These are phyloP conservation scores for Phialemoniopsis sp. DNA, from an alignment of 2,329 filamentous ascomycete genomes.

Conservation along the genomic window DNA sequence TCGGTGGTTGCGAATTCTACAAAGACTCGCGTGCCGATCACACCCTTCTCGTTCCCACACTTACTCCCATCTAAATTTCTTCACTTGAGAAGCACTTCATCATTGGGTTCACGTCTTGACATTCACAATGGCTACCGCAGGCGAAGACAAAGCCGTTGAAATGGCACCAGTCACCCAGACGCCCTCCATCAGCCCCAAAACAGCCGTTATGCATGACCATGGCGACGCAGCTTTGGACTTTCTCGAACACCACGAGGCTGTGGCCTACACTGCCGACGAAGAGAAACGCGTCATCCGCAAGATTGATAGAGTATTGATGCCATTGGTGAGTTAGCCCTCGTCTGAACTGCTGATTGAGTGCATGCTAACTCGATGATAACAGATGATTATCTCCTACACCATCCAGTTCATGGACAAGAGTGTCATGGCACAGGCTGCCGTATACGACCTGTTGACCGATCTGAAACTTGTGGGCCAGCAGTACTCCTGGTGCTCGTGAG, in stretches of 20 bases:
- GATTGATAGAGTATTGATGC: background rate
- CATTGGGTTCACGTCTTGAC: too few relatives aligned
- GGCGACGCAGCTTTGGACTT: background rate
- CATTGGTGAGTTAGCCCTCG: background rate
- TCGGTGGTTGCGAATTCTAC: too few relatives aligned
- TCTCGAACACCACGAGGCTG: background rate
- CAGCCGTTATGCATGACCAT: background rate
- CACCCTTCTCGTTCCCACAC: too few relatives aligned
- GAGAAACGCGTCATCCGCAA: background rate
- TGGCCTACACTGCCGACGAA: background rate
- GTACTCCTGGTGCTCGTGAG: slow-evolving; percentile 6
- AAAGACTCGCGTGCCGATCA: too few relatives aligned
- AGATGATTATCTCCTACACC: slow-evolving; percentile 4
- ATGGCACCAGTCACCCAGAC: too few relatives aligned
- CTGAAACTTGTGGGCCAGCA: slow-evolving; percentile 6
- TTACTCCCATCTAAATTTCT: too few relatives aligned
- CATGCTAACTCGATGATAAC: too few relatives aligned
- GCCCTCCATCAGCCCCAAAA: too few relatives aligned
- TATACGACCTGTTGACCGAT: slow-evolving; percentile 1
- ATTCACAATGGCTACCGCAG: too few relatives aligned
- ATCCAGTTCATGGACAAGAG: slow-evolving; percentile 1
- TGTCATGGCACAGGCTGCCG: slow-evolving; percentile 6
- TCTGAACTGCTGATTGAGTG: too few relatives aligned
- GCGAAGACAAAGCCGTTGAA: too few relatives aligned
- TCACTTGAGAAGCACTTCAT: too few relatives aligned